Base-by-base conservation (phyloP, 2,329 filamentous ascomycete genomes). In the Dactylellina parvicollis region DNA sequence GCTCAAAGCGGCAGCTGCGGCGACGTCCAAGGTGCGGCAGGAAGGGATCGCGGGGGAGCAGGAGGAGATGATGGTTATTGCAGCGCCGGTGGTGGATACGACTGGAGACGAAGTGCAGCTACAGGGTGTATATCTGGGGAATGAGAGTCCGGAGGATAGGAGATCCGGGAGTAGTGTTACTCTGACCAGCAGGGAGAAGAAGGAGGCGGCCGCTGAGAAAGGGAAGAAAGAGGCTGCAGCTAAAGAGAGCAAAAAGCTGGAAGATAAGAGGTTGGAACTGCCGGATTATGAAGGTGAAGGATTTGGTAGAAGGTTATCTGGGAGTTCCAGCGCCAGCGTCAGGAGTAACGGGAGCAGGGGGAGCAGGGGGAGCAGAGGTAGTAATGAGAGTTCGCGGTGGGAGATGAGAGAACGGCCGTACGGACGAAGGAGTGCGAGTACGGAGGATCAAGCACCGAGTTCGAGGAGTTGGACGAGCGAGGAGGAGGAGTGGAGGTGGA, bases 211-310 rank as follows among this genome's bases (percentile, higher is more conserved):
- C n/a, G n/a, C n/a, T n/a, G n/a, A n/a, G n/a, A n/a, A n/a, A n/a
- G n/a, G 60, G 28, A 49, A 64, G 16, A 74, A 71, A 46, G 54
- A 57, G 20, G 44, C 71, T 14, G 56, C 42, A 24, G 28, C 71
- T 10, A 59, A 47, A 32, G n/a, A 24, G 20, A 36, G 18, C 28
- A 70, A 76, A 42, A 42, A 55, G n/a, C 71, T 65, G 30, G 60
- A 65, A 34, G 76, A 75, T 67, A 59, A 74, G 56, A 75, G 65
- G 36, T 67, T 76, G 2, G 75, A 77, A 28, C 57, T 77, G 40
- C 75, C 75, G n/a, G 76, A 77, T 36, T 65, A 64, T 71, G 60
- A 77, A 46, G 62, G 75, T 49, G 50, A 76, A 59, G 46, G 75
- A 59, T 18, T 50, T 40, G 34, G 61, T 57, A 75, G 75, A 56